Base-by-base conservation (phyloP, 164 flowering plant genomes). In the Annona squamosa region DNA sequence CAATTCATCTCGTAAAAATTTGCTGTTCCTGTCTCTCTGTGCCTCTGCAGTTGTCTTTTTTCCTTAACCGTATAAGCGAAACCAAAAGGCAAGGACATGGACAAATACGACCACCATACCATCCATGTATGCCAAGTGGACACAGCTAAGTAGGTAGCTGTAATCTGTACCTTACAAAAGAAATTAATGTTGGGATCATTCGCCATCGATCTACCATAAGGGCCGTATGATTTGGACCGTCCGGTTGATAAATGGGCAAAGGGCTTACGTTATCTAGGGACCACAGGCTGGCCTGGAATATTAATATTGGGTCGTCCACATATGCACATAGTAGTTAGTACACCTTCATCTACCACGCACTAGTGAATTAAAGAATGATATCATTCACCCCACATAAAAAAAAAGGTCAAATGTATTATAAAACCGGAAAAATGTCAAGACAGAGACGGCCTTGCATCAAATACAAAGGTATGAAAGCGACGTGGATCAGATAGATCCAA, bases 401-500 rank as follows among this genome's bases (percentile, higher is more conserved):
- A 37, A 48, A 52, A 71, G 47, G 71, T 71, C 71, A 71, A 71
- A 71, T 71, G 16, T 19, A 75, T 52, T 75, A 46, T n/a, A 57
- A 56, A 67, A 67, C 18, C 3, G 68, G 1, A 43, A 66, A 52
- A 66, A 66, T 66, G 56, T 63, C 47, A 42, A 12, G 9, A 26
- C 63, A 46, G 44, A 19, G 42, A 64, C 68, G 46, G 18, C 10
- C 43, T 47, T 12, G 46, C 5, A 62, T 68, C 61, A n/a, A 56
- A 63, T 61, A 72, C 70, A 5, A 42, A 26, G 1, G 16, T 56
- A 52, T 45, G 80, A 77, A 77, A 77, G 63, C n/a, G 71, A 77
- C 63, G 57, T 19, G 3, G 2, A 67, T 66, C 68, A 71, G 80
- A 74, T 71, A 46, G 72, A 74, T 77, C 48, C 77, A 74, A n/a